Base-by-base conservation (phyloP, 345 rosid genomes). In the Camelina hispida region DNA sequence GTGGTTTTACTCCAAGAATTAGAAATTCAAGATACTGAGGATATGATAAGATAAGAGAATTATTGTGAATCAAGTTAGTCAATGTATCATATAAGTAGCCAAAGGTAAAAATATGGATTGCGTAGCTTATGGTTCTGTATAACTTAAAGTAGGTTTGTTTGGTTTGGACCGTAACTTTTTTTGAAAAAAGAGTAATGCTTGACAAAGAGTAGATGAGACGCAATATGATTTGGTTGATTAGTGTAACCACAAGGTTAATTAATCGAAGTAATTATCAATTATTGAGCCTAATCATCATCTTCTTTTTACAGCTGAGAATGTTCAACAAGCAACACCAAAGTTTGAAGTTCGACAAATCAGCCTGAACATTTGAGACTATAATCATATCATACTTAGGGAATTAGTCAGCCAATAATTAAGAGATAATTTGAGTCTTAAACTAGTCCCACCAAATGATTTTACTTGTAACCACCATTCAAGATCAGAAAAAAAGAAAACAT, bases 191-290 rank as follows among this genome's bases (percentile, higher is more conserved):
- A 35, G 35, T 56, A 47, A 15, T 54, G 30, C 43, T 32, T 43
- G 13, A 62, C 28, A 37, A 69, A 69, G 80, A 44, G 76, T 77
- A 77, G 12, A 77, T 64, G 72, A 64, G 15, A 71, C 14, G 76
- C 56, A 71, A 65, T 10, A 34, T 7, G 14, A 48, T 48, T 66
- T 65, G 32, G 38, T 17, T 78, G 16, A 65, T 78, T 69, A 54
- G 25, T 62, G 17, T 40, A 77, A 58, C 43, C 61, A 71, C 17
- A 65, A 47, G 62, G 35, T 64, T 8, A 77, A 9, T 63, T 43
- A 22, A 18, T 13, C 2, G 13, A 30, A 58, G 54, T 58, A 58
- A 11, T 9, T 1, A 30, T 66, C 53, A 40, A 38, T 68, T 38
- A 37, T 28, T 51, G 62, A 67, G 62, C 58, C 11, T 16, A 59